Evolutionary conservation across 345 rosid species (phyloP), one percentile per base, ranked within the genome.

Genomic region (Eucalyptus guilfoylei): DNA sequence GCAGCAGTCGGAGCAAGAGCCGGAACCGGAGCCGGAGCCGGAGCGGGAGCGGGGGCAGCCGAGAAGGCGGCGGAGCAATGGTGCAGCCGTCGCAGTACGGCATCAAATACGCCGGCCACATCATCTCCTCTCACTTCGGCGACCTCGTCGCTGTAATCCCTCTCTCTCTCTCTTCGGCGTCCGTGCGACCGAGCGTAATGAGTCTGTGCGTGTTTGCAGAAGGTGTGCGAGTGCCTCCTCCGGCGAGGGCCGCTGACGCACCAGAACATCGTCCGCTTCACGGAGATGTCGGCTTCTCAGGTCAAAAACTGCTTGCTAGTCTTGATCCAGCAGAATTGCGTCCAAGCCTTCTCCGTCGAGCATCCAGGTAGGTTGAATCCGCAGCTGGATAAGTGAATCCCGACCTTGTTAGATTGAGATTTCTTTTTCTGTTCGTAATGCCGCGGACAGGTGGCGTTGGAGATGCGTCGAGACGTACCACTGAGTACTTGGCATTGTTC

Each of bases 251-350:
- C 96, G 23, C 92, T 96, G 54, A 90, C 93, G 3, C 89, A 94
- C 44, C 93, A 89, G 85, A 91, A 92, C 80, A 92, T 96, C 87
- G 91, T 90, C 34, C 94, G 95, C 40, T 87, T 89, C 89, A 91
- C 95, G 1, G 95, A 94, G 48, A 94, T 96, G 37, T 89, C 87
- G 28, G 86, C 88, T 42, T 67, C 89, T 42, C 92, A 95, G 92
- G 96, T 96, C 87, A 96, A 93, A 88, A 95, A 96, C 92, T 90
- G 94, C 89, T 88, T 96, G 42, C 94, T 92, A 15, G 96, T 96
- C 87, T 91, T 97, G 90, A 96, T 96, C 88, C 99, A 96, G 87
- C 99, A 96, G 90, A 97, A 97, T 37, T 96, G 98, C 87, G 96
- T 95, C 49, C 99, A 97, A 91, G 95, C 98, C 52, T 97, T 95